A percentile compares a stretch with the other conserved stretches of the same genome.
phyloP scores from a whole-genome alignment of 2,329 filamentous ascomycete genomes.

The Pyrenophora graminea region DNA sequence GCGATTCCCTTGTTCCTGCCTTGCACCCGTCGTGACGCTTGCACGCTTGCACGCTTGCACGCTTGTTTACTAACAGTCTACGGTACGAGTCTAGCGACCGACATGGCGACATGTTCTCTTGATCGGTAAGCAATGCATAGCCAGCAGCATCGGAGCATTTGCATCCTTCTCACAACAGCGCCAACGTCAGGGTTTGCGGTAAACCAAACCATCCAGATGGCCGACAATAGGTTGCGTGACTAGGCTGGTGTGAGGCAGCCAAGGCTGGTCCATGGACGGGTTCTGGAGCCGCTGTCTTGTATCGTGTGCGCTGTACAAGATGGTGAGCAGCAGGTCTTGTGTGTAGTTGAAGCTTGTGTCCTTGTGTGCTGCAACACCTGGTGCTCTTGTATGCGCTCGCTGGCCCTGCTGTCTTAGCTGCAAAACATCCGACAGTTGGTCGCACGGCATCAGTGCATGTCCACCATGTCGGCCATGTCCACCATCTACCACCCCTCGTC shows the following conservation, averaged over 20 bases:
- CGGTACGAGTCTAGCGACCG: conserved; percentile 21
- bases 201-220: background rate
- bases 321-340: background rate
- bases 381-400: background rate
- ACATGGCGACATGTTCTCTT: background rate
- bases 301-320: background rate
- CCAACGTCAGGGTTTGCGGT: conserved; percentile 20
- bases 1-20: conserved; percentile 1
- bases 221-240: conserved; percentile 4
- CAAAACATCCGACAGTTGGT: conserved; percentile 7
- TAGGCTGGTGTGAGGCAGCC: conserved; percentile 4
- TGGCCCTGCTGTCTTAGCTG: conserved; percentile 4
- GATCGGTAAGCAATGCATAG: conserved; percentile 21
- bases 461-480: background rate
- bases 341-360: background rate
- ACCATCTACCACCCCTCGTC: conserved; percentile 8
- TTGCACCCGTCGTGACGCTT: background rate
- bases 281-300: background rate
- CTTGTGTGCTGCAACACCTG: no score
- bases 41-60: background rate
- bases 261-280: background rate
- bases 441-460: conserved; percentile 7
- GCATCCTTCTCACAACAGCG: conserved; percentile 19
- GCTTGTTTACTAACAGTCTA: conserved; percentile 17
- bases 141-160: conserved; percentile 10